Conservation (phyloP, 805 yeast species). For the Kodamaea neixiangensis region DNA sequence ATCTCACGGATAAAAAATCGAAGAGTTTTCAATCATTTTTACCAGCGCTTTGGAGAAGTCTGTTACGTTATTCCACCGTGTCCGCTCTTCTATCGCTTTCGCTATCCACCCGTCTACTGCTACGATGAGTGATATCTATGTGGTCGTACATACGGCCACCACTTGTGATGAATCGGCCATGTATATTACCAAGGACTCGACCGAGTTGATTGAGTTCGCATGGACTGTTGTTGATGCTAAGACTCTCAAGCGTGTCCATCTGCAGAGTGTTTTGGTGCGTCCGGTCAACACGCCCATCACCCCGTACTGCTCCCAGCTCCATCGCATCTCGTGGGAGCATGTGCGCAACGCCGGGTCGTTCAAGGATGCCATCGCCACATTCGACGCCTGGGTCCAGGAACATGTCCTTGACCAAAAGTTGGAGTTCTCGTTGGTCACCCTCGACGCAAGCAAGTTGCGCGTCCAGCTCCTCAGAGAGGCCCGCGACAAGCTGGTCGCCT, state of each 20-base stretch:
- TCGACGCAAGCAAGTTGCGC: slow-evolving; percentile 69
- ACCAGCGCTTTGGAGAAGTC: slow-evolving; percentile 1
- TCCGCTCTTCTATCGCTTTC: background rate
- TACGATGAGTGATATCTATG: slow-evolving; percentile 54
- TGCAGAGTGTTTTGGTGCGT: slow-evolving; percentile 52
- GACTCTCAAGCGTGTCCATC: slow-evolving; percentile 43
- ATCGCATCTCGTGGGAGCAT: slow-evolving; percentile 61
- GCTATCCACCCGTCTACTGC: background rate
- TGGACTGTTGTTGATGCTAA: slow-evolving; percentile 64
- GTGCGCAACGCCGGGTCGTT: slow-evolving; percentile 59
- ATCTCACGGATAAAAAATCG: slow-evolving; percentile 2
- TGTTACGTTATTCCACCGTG: too few relatives aligned
- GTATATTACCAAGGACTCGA: slow-evolving; percentile 62
- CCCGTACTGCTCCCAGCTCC: slow-evolving; percentile 51
- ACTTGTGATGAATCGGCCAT: slow-evolving; percentile 67
- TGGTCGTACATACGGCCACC: slow-evolving; percentile 61
- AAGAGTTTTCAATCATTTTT: background rate
- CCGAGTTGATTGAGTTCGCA: slow-evolving; percentile 66
- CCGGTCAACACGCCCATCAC: slow-evolving; percentile 71
- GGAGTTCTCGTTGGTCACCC: slow-evolving; percentile 66
- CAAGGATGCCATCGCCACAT: slow-evolving; percentile 58
- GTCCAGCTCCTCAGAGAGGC: slow-evolving; percentile 83
- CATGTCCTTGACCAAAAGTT: slow-evolving; percentile 40
- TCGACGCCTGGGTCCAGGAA: slow-evolving; percentile 54
- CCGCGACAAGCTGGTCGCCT: slow-evolving; percentile 65